phyloP scores from a whole-genome alignment of 2,329 filamentous ascomycete genomes.

The Thermoascus crustaceus region DNA sequence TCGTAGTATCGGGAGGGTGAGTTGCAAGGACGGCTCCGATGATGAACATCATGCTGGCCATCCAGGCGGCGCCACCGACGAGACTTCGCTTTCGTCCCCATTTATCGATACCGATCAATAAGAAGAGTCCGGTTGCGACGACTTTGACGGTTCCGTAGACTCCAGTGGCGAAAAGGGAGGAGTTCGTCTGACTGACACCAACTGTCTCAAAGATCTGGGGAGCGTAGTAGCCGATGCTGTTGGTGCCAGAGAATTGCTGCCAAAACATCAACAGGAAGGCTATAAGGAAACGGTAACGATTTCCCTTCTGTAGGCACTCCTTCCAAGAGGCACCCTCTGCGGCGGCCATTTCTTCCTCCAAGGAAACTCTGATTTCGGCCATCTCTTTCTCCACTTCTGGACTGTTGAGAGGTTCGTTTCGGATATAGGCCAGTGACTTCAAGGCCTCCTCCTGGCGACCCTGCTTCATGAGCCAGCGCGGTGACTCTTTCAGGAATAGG shows the following conservation, averaged over 20 bases:
- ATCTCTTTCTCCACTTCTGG: constrained; percentile 25
- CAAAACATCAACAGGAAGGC: constrained; percentile 33
- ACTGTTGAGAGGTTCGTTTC: constrained; percentile 20
- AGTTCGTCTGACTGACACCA: constrained; percentile 23
- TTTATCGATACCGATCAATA: constrained; percentile 31
- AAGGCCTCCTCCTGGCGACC: constrained; percentile 39
- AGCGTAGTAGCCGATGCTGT: constrained; percentile 32
- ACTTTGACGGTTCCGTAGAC: constrained; percentile 34
- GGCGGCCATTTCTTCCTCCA: constrained; percentile 33
- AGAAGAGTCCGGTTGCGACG: constrained; percentile 28
- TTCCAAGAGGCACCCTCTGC: constrained; percentile 36
- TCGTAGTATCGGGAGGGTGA: constrained; percentile 21
- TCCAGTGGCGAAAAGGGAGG: constrained; percentile 31
- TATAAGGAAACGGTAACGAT: constrained; percentile 29
- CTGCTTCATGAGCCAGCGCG: constrained; percentile 49
- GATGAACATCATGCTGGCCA: constrained; percentile 32
- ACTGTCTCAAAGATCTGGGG: constrained; percentile 32
- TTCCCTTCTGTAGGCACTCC: constrained; percentile 31
- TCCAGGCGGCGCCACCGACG: constrained; percentile 27
- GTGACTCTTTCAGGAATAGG: constrained; percentile 45
- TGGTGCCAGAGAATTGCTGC: constrained; percentile 35
- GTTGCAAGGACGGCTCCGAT: constrained; percentile 27
- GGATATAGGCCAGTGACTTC: constrained; percentile 28
- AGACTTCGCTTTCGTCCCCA: constrained; percentile 29
- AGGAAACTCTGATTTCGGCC: constrained; percentile 32